Base-by-base conservation (phyloP, 768 basidiomycete species). In the Crucibulum laeve region DNA sequence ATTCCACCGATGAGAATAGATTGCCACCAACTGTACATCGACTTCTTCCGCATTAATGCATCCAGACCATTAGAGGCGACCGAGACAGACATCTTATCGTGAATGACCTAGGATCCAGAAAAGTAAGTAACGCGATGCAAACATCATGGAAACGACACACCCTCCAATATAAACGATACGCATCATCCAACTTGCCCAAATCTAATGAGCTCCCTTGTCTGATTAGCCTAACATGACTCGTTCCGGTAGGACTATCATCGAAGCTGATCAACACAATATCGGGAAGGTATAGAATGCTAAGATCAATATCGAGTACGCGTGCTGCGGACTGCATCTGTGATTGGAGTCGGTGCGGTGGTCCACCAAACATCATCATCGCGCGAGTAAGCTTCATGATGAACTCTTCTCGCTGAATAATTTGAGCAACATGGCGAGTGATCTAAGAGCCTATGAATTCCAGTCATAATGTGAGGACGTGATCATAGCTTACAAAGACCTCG, bases 361-460 rank as follows among this genome's bases (percentile, higher is more conserved):
- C 84, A 7, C 89, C 90, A 51, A 88, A 91, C 78, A 87, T 88
- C 87, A 92, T 93, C 74, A 93, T 81, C 7, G 87, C 81, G 40
- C 87, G 77, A 4, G 84, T 78, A 22, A 92, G 77, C 68, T 91
- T 91, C 61, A 91, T 65, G 39, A 93, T 74, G 64, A 93, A 93
- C 44, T 86, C 84, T 56, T 94, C 88, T 25, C 91, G 73, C 51
- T 80, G 79, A 23, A 90, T 74, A 45, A 91, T 84, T 45, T 84
- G 82, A 1, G 89, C 89, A 22, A 91, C 84, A 51, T 92, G 88
- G 42, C 81, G 82, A 18, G 87, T 88, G 47, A 88, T 89, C 87
- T 88, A 36, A 25, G n/a, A 44, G n/a, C 17, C 5, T 33, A 32
- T 10, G 25, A 41, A 26, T 30, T 22, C 3, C 3, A 33, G 42